phyloP scores from a whole-genome alignment of 176 grass and related monocot genomes.

The Carex parvula region DNA sequence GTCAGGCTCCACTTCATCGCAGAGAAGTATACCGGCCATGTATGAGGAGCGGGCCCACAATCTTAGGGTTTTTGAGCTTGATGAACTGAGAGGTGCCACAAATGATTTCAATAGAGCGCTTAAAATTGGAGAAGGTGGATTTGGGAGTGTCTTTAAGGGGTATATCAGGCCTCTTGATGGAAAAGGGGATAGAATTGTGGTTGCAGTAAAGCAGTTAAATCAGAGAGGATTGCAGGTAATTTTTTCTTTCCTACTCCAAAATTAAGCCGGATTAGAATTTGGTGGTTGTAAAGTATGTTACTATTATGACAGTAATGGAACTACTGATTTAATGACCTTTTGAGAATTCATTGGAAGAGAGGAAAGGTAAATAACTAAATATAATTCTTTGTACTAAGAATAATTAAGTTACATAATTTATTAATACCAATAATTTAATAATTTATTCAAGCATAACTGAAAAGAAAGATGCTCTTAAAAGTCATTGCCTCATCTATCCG shows the following conservation, averaged over 20 bases:
- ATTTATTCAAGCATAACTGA: not conserved
- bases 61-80: conserved; percentile 69
- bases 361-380: not conserved
- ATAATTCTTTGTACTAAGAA: not conserved
- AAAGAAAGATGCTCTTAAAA: not conserved
- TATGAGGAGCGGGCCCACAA: conserved; percentile 83
- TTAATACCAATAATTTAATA: not conserved
- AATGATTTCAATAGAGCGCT: conserved; percentile 59
- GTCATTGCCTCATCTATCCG: not conserved
- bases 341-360: not conserved
- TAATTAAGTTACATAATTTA: conserved; percentile 6
- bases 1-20: conserved; percentile 56
- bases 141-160: conserved; percentile 84
- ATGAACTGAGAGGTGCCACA: conserved; percentile 64
- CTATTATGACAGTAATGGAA: not conserved
- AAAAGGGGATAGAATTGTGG: conserved; percentile 43
- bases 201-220: conserved; percentile 86
- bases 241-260: conserved; percentile 3
- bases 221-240: conserved; percentile 66
- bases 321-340: not conserved
- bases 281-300: not conserved
- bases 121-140: conserved; percentile 91
- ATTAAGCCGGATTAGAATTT: not conserved
- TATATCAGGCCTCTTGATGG: conserved; percentile 44
- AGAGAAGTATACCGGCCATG: conserved; percentile 64